Evolutionary conservation across 306 rosid genomes (phyloP), one percentile per base, ranked within the genome.

Genomic region (Prunus armeniaca): DNA sequence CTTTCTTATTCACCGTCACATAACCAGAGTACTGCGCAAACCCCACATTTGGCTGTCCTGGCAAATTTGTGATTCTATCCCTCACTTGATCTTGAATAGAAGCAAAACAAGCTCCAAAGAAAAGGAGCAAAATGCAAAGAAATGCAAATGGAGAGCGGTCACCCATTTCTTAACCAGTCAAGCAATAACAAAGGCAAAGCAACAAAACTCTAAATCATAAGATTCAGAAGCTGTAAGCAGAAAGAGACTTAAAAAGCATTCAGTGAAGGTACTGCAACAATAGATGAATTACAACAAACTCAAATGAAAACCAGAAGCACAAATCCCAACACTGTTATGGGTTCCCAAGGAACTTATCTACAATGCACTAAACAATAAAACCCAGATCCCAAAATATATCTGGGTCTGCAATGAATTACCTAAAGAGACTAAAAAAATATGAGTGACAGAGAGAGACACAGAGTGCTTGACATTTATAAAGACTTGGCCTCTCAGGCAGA

Each of bases 1-100:
- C 85, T 60, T 80, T 38, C 82, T 88, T 79, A 78, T 92, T 91
- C 77, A 90, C 98, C 45, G 90, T 91, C 47, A 96, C 94, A 82
- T 96, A 96, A 8, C 99, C 98, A 17, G 99, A 89, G 82, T 86
- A 96, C 76, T 91, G 98, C n/a, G 81, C 73, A 84, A 96, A 96
- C 12, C 63, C 93, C 72, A 91, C 98, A 67, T 82, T 71, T 46
- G 97, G 99, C 67, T 92, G 99, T 18, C 99, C 98, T 20, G 97
- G 99, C 82, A 96, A 74, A 77, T 69, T 63, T 6, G 71, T 78
- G 47, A 96, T 86, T 75, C 85, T 87, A 81, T 96, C 98, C 82
- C 83, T 89, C 73, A 50, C 78, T 76, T 91, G 99, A 78, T 92
- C 98, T 60, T 79, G 82, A 1, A 86, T 78, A 45, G 90, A 81